phyloP scores from a whole-genome alignment of 495 filamentous ascomycete genomes.

The Hamigera avellanea region DNA sequence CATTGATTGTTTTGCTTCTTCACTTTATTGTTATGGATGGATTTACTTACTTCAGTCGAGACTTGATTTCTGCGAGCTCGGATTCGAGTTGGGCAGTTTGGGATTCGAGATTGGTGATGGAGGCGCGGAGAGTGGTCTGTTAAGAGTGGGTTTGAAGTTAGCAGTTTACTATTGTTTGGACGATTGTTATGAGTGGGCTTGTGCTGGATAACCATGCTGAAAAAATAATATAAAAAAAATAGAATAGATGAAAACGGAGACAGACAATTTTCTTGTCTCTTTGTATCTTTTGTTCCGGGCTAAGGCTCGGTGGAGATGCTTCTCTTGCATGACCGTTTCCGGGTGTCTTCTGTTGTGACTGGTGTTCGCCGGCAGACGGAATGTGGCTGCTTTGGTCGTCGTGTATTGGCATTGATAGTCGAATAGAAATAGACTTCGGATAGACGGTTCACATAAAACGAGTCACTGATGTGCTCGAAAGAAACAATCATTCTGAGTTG shows the following conservation, averaged over 20 bases:
- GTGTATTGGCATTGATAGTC: no score
- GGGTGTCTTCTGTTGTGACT: neutral
- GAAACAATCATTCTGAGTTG: no score
- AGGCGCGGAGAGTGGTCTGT: conserved; percentile 18
- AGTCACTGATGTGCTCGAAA: no score
- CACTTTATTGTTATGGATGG: no score
- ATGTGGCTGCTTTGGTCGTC: no score
- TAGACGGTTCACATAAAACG: no score
- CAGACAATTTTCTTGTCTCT: conserved; percentile 14
- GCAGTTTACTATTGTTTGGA: conserved; percentile 1
- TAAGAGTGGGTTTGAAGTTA: conserved; percentile 1
- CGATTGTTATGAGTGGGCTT: no score
- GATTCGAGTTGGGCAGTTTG: conserved; percentile 18
- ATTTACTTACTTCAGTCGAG: conserved; percentile 25
- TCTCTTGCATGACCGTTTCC: neutral
- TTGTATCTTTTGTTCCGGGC: conserved; percentile 3
- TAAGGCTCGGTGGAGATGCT: neutral
- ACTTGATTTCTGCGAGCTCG: conserved; percentile 18
- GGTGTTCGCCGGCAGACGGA: no score
- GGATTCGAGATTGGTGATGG: conserved; percentile 24
- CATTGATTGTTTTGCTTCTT: neutral
- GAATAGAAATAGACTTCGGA: no score
- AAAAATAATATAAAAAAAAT: no score
- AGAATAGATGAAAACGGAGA: neutral
- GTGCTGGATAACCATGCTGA: no score